Percentiles rank a stretch among this genome's conserved stretches.
Evolutionary conservation across 257 asterid species (phyloP).

Genomic region (Primulina eburnea): DNA sequence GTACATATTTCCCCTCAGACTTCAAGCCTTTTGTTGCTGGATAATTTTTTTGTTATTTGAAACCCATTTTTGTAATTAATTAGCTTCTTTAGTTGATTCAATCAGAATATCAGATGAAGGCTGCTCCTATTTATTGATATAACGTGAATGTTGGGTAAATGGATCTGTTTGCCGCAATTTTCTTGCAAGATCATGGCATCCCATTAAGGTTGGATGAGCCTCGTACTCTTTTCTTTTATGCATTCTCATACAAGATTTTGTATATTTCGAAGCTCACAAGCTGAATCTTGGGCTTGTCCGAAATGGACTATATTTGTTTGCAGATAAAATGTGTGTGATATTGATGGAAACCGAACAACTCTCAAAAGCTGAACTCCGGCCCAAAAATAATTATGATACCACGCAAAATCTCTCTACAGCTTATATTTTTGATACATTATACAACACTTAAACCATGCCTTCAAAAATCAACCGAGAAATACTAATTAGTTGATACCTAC

Average conservation of each 20-base stretch:
- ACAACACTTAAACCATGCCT: neutral
- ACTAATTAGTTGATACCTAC: neutral
- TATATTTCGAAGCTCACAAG: neutral
- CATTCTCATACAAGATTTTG: neutral
- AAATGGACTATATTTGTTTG: too few species aligned
- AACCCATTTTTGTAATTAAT: constrained; percentile 14
- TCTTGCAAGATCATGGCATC: too few species aligned
- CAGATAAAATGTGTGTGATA: neutral
- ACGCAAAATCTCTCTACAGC: too few species aligned
- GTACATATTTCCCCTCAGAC: neutral
- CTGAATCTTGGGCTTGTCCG: neutral
- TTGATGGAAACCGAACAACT: neutral
- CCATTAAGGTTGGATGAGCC: neutral
- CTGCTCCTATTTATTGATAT: neutral
- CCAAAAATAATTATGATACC: too few species aligned
- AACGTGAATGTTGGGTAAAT: neutral
- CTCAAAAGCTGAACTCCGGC: neutral
- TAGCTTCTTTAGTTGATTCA: neutral
- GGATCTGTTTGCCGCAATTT: constrained; percentile 12
- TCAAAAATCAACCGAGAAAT: neutral
- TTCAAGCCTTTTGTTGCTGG: constrained; percentile 19
- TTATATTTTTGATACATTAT: neutral
- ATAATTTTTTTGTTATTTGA: constrained; percentile 6
- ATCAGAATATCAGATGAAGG: neutral
- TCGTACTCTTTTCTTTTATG: too few species aligned